phyloP scores from a whole-genome alignment of 371 early-diverging fungal species.

The Cokeromyces recurvatus region DNA sequence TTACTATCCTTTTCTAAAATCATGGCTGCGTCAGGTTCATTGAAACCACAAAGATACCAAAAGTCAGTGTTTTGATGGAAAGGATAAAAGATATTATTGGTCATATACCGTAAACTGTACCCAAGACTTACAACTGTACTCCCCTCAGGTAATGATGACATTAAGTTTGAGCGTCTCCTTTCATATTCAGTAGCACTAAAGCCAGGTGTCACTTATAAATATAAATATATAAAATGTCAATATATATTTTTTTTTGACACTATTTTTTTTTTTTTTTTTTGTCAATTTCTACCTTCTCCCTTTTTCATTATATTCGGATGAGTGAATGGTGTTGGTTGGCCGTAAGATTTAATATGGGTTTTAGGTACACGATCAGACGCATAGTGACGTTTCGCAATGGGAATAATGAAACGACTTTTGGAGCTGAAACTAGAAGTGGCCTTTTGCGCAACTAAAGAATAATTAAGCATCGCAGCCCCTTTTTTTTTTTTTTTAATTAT shows the following conservation, averaged over 20 bases:
- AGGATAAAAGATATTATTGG: slow-evolving; percentile 92
- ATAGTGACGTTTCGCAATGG: too few species aligned
- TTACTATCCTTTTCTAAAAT: slow-evolving; percentile 60
- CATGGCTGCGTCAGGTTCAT: slow-evolving; percentile 84
- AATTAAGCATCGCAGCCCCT: not conserved
- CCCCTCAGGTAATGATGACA: slow-evolving; percentile 57
- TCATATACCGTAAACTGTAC: slow-evolving; percentile 77
- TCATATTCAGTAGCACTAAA: slow-evolving; percentile 70
- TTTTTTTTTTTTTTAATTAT: not conserved
- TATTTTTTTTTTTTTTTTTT: too few species aligned
- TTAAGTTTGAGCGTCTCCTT: slow-evolving; percentile 62
- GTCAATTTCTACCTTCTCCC: slow-evolving; percentile 57
- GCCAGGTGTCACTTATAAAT: slow-evolving; percentile 88
- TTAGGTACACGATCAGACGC: slow-evolving; percentile 20
- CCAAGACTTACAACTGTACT: slow-evolving; percentile 74
- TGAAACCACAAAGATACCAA: slow-evolving; percentile 83
- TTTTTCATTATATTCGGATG: slow-evolving; percentile 79
- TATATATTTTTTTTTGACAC: too few species aligned
- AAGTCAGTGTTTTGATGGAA: slow-evolving; percentile 93
- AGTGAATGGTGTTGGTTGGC: slow-evolving; percentile 67
- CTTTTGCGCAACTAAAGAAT: slow-evolving; percentile 2
- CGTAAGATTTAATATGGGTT: slow-evolving; percentile 48
- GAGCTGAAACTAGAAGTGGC: not conserved
- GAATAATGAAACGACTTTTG: too few species aligned
- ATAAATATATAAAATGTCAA: too few species aligned